Percentiles rank a stretch among this genome's conserved stretches.
phyloP scores from a whole-genome alignment of 225 moss, liverwort and hornwort species.

The Pseudisothecium myosuroides region DNA sequence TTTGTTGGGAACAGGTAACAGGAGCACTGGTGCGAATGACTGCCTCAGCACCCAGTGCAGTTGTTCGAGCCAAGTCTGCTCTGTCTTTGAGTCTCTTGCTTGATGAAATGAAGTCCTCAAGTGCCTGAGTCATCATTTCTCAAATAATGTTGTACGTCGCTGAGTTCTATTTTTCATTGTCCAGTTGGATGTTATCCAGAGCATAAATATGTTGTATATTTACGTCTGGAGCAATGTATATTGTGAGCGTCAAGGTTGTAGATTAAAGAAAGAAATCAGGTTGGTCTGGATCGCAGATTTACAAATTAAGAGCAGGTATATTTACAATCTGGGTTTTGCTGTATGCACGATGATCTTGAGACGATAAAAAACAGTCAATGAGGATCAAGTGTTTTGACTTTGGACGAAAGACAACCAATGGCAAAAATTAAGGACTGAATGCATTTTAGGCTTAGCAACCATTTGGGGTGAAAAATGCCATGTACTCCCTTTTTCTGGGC shows the following conservation, averaged over 20 bases:
- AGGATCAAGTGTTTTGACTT: not conserved
- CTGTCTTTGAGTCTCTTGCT: conserved; percentile 77
- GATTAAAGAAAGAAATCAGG: not conserved
- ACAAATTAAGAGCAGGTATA: not conserved
- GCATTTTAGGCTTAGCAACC: not conserved
- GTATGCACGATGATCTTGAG: not conserved
- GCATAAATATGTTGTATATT: not conserved
- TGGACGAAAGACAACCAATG: not conserved
- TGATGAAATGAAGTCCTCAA: conserved; percentile 52
- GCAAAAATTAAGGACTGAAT: not conserved
- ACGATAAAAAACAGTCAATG: not conserved
- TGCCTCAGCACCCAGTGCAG: conserved; percentile 84
- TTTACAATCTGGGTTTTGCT: not conserved
- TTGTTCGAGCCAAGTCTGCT: conserved; percentile 94
- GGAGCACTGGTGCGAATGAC: conserved; percentile 91
- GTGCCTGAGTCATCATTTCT: not conserved
- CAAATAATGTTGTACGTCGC: not conserved
- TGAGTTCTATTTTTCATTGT: not conserved
- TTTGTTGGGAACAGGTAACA: conserved; percentile 51
- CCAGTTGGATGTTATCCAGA: not conserved
- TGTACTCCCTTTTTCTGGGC: not conserved
- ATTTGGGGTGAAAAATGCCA: not conserved
- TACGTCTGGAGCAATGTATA: not conserved
- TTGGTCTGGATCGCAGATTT: not conserved
- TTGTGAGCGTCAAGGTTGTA: not conserved